Evolutionary conservation across 202 grass and related monocot species (phyloP), one percentile per base, ranked within the genome.

Genomic region (Musa balbisiana): DNA sequence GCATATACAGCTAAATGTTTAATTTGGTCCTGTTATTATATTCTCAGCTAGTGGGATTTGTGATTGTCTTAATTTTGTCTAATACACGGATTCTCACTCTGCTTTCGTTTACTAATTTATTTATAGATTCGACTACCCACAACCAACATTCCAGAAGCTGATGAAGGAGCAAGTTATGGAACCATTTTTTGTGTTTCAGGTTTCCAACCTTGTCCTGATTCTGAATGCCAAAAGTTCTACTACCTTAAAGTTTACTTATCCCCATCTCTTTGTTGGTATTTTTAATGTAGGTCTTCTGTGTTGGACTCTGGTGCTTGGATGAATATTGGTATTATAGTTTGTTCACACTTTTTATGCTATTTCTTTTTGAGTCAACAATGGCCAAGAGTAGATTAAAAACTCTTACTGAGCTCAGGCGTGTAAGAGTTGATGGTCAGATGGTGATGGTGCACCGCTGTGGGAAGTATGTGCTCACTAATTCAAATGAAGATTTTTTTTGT

Each of bases 111-210:
- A 21, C 11, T 69, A 69, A 49, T 43, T 69, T 69, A 49, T 54
- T 54, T 26, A 73, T 84, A 98, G 95, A 76, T 98, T 98, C 80
- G 95, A 94, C 67, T 98, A 98, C 81, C 95, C 95, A 72, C 95
- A 94, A 80, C 95, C 95, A 16, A 98, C 95, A 79, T 98, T 98
- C 76, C 91, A 94, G 81, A 98, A 98, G 86, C 83, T 98, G 86
- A 89, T 98, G 88, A 98, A 94, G 83, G 91, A 98, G 68, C 91
- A 98, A 73, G 71, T 79, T 80, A 92, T 92, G 95, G 95, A 94
- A 67, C 95, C 95, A 0, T 98, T 98, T 87, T 98, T 98, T 74
- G 95, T 98, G 62, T 98, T 98, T 90, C 95, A 98, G 88, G 95
- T 98, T 77, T 75, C 43, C 78, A 63, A 11, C 8, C 2, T 51